Percentiles rank a stretch among this genome's conserved stretches.
Evolutionary conservation across 108 stramenopile genomes (phyloP).

Genomic region (Cylindrotheca closterium): DNA sequence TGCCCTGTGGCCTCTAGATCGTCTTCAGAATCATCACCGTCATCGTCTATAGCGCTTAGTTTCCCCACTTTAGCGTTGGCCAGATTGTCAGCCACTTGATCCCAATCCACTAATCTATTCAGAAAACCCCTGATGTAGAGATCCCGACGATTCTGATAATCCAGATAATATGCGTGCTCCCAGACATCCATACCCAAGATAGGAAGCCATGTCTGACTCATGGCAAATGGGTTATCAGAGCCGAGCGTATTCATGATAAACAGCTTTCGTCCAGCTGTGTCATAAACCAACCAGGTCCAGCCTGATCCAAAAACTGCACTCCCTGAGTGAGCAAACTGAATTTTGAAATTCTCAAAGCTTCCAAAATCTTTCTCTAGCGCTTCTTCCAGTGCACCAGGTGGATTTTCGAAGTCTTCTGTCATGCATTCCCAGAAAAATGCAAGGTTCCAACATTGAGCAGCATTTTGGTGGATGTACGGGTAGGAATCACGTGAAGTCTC

Average conservation of each 20-base stretch:
- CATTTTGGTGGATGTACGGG: slow-evolving; percentile 58
- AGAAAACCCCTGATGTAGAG: slow-evolving; percentile 66
- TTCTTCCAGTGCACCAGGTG: slow-evolving; percentile 46
- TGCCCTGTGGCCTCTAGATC: background rate
- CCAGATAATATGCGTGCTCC: slow-evolving; percentile 94
- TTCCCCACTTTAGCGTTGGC: slow-evolving; percentile 14
- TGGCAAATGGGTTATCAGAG: slow-evolving; percentile 81
- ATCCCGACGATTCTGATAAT: slow-evolving; percentile 90
- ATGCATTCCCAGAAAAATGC: slow-evolving; percentile 81
- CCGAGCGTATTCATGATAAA: slow-evolving; percentile 40
- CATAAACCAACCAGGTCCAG: slow-evolving; percentile 86
- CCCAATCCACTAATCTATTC: slow-evolving; percentile 61
- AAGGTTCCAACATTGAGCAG: slow-evolving; percentile 71
- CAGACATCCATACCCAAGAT: slow-evolving; percentile 92
- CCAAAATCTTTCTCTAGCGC: slow-evolving; percentile 71
- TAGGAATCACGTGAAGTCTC: slow-evolving; percentile 15
- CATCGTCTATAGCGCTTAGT: slow-evolving; percentile 1
- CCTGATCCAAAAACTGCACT: slow-evolving; percentile 81
- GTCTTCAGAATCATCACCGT: background rate
- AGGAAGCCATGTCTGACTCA: slow-evolving; percentile 76
- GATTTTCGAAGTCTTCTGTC: slow-evolving; percentile 82
- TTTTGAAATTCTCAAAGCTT: slow-evolving; percentile 65
- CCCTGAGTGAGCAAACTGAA: slow-evolving; percentile 62
- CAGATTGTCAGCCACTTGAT: slow-evolving; percentile 47
- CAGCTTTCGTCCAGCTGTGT: slow-evolving; percentile 34